Conservation (phyloP, 2,329 filamentous ascomycete genomes). For the Xylaria sp. region DNA sequence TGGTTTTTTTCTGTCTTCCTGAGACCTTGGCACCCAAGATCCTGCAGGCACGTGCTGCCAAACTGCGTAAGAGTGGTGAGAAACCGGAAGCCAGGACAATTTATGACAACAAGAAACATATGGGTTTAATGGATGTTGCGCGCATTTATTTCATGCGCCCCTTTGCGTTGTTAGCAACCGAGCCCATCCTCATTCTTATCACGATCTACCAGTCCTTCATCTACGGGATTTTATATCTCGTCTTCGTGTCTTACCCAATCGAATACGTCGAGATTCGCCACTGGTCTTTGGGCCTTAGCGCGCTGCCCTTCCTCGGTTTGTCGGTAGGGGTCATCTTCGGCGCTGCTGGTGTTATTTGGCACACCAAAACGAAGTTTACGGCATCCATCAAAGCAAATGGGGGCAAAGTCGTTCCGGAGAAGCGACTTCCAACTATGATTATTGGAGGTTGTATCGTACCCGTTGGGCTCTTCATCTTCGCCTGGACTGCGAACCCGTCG, state of each 20-base stretch:
- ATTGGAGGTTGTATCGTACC: conserved; percentile 30
- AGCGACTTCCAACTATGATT: conserved; percentile 33
- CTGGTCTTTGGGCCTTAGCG: conserved; percentile 55
- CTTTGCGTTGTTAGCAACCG: conserved; percentile 55
- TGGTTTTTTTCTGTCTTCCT: conserved; percentile 29
- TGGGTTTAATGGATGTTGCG: conserved; percentile 24
- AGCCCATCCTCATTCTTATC: conserved; percentile 60
- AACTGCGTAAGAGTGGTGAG: conserved; percentile 31
- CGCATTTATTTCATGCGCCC: conserved; percentile 35
- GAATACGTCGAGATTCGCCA: conserved; percentile 57
- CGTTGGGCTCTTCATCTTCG: conserved; percentile 31
- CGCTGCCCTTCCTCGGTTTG: conserved; percentile 58
- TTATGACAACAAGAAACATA: conserved; percentile 26
- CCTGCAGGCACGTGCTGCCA: conserved; percentile 49
- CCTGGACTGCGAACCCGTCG: conserved; percentile 19
- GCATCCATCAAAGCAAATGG: conserved; percentile 26
- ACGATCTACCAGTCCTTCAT: conserved; percentile 59
- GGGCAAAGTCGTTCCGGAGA: conserved; percentile 29
- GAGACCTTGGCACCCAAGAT: conserved; percentile 33
- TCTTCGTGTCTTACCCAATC: conserved; percentile 60
- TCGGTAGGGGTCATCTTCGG: conserved; percentile 55
- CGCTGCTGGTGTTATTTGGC: conserved; percentile 34
- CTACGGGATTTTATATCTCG: conserved; percentile 60
- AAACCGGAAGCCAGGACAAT: conserved; percentile 29
- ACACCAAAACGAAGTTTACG: conserved; percentile 34